phyloP scores from a whole-genome alignment of 1,139 yeast species.

The Pichia sp. region DNA sequence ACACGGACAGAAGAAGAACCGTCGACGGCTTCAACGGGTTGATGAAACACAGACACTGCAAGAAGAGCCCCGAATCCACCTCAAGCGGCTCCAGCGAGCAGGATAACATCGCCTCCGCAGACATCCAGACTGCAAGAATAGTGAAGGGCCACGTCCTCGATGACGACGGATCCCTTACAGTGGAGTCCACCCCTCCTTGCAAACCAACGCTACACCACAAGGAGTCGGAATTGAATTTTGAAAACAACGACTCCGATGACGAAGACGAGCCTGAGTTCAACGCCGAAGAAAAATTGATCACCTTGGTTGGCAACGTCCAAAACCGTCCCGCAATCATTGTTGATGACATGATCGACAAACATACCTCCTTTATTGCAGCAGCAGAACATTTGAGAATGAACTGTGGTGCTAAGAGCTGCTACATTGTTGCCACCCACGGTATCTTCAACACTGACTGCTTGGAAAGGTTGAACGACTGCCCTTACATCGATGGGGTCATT shows the following conservation, averaged over 20 bases:
- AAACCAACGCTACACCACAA: conserved; percentile 22
- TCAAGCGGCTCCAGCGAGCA: conserved; percentile 38
- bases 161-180: conserved; percentile 35
- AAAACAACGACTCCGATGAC: conserved; percentile 75
- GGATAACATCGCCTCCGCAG: conserved; percentile 64
- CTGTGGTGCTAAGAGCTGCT: conserved; percentile 92
- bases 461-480: conserved; percentile 69
- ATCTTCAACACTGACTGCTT: conserved; percentile 83
- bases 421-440: conserved; percentile 94
- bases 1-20: conserved; percentile 91
- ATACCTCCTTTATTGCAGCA: conserved; percentile 89
- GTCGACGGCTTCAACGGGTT: conserved; percentile 55
- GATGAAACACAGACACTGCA: conserved; percentile 31
- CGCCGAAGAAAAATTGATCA: conserved; percentile 81
- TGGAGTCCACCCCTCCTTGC: background rate
- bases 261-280: conserved; percentile 73
- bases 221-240: conserved; percentile 40
- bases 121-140: conserved; percentile 91
- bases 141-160: conserved; percentile 97
- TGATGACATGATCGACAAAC: conserved; percentile 96
- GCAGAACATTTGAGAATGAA: conserved; percentile 94
- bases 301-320: conserved; percentile 93
- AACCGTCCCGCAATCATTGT: conserved; percentile 87
- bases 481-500: conserved; percentile 80
- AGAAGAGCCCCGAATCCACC: background rate